Percentiles rank a stretch among this genome's conserved stretches.
Conservation (phyloP, 148 eudicot species). For the Nepenthes gracilis region DNA sequence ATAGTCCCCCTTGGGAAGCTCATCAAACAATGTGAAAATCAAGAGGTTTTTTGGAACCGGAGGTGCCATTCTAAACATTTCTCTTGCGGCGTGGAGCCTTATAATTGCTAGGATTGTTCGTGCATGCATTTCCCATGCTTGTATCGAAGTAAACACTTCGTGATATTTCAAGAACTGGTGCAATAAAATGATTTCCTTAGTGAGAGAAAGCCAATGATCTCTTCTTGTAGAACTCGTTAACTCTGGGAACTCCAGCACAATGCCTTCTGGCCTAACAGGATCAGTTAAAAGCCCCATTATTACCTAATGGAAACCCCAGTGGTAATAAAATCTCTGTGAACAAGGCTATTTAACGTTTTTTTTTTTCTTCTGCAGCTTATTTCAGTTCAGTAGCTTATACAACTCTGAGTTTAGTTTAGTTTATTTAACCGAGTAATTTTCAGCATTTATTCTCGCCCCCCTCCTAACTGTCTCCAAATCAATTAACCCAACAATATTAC, state of each 20-base stretch:
- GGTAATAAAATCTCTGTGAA: not conserved
- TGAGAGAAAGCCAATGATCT: conserved; percentile 82
- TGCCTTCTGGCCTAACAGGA: conserved; percentile 48
- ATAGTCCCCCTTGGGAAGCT: conserved; percentile 81
- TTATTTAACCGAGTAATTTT: too few relatives aligned
- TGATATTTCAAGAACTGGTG: conserved; percentile 55
- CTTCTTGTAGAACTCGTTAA: conserved; percentile 83
- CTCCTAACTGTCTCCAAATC: too few relatives aligned
- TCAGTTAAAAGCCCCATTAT: not conserved
- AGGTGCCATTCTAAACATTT: conserved; percentile 86
- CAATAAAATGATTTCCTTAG: conserved; percentile 55
- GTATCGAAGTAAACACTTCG: conserved; percentile 23
- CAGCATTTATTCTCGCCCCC: too few relatives aligned
- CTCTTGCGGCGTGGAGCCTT: conserved; percentile 86
- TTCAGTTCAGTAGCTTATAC: too few relatives aligned
- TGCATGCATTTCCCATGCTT: conserved; percentile 83
- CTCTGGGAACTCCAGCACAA: conserved; percentile 80
- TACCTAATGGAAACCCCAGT: not conserved
- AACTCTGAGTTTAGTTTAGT: too few relatives aligned
- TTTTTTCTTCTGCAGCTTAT: too few relatives aligned
- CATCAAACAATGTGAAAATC: conserved; percentile 63
- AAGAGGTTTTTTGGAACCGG: conserved; percentile 71
- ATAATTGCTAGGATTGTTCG: conserved; percentile 67
- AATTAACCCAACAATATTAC: too few relatives aligned
- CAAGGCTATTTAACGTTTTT: not conserved